Evolutionary conservation across 495 filamentous ascomycete species (phyloP), one percentile per base, ranked within the genome.

Genomic region (Cudoniella acicularis): DNA sequence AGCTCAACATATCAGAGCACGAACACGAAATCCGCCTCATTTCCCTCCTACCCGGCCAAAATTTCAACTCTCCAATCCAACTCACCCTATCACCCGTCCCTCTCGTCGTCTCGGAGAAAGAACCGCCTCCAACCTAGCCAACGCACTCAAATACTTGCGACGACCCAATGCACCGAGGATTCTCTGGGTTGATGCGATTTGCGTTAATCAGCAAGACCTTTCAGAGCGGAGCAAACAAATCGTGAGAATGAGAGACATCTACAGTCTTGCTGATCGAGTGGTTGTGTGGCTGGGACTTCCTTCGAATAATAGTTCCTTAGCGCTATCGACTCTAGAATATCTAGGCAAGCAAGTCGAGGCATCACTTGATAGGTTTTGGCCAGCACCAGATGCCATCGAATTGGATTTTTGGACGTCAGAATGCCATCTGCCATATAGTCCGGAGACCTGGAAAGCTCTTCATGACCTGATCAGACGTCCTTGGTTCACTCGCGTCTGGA

Each of bases 151-250:
- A 1, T 13, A 49, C 27, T 43, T 57, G 1, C 54, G 54, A 2
- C 10, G 2, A 1, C 4, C 10, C 1, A 22, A 26, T 36, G 10
- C 18, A 9, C 2, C n/a, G 1, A 16, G 54, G 13, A 47, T 49
- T 20, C 20, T 57, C 1, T 72, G 69, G 70, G 54, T 69, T 18
- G 70, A 72, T 46, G 57, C 61, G 9, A 54, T 72, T 23, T 71
- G 60, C 46, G 70, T 72, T n/a, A 60, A 72, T 49, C 69, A 71
- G 50, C 40, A 47, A 18, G 60, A 70, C 51, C 3, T 23, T n/a
- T 36, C 50, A 22, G 70, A 72, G 48, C 64, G 65, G 20, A 60
- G 41, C n/a, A n/a, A 40, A 24, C 67, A 71, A 59, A 60, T 72
- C 8, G 16, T n/a, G 18, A 46, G 63, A 30, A 72, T 71, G 69